Conservation (phyloP, 2,329 filamentous ascomycete genomes). For the Fusarium xyrophilum region DNA sequence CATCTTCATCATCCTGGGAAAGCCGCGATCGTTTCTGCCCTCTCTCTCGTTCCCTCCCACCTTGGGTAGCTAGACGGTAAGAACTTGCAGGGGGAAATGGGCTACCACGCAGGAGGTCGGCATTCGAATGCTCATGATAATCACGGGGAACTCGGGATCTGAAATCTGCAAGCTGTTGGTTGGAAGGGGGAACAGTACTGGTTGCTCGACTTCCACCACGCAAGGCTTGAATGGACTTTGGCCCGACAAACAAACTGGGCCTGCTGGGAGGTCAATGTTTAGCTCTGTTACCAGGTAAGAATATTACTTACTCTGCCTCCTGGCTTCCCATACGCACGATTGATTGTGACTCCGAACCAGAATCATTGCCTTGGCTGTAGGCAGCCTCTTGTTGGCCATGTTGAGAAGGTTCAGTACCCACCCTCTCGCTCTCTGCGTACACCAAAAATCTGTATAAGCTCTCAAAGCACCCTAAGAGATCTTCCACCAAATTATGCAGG, state of each 20-base stretch:
- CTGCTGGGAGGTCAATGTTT: constrained; percentile 18
- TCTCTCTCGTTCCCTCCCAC: background rate
- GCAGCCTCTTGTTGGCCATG: constrained; percentile 13
- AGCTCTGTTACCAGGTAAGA: background rate
- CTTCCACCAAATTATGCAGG: constrained; percentile 22
- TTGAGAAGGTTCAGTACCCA: background rate
- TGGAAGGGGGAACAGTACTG: constrained; percentile 24
- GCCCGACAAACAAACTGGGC: constrained; percentile 31
- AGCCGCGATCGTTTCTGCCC: background rate
- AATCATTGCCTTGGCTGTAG: constrained; percentile 31
- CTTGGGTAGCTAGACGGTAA: background rate
- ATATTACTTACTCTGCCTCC: constrained; percentile 26
- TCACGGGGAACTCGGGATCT: constrained; percentile 31
- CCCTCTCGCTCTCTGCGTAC: background rate
- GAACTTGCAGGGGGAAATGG: constrained; percentile 22
- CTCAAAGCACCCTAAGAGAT: constrained; percentile 31
- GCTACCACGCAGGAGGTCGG: constrained; percentile 20
- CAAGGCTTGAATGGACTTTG: constrained; percentile 31
- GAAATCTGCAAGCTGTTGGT: constrained; percentile 30
- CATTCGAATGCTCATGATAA: constrained; percentile 34
- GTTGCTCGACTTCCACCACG: constrained; percentile 6
- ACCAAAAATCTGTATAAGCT: constrained; percentile 20
- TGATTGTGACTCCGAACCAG: constrained; percentile 38
- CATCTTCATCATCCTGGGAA: constrained; percentile 31
- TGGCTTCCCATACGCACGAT: constrained; percentile 31